These are phyloP conservation scores for Nymphaea thermarum DNA, from an alignment of 164 flowering plant species.

Conservation along the genomic window DNA sequence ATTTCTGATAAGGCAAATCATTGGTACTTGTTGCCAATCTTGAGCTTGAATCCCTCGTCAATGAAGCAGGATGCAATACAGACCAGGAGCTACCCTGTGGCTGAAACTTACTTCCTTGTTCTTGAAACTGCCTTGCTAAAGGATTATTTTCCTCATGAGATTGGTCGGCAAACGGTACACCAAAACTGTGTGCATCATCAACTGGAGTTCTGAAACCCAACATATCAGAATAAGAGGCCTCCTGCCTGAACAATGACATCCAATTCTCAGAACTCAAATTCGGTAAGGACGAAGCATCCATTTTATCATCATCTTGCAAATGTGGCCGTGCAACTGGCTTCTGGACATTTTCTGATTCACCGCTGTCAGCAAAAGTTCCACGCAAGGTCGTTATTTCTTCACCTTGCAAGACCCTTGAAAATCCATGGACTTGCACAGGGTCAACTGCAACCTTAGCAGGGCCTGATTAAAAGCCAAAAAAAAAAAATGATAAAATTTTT, in stretches of 20 bases:
- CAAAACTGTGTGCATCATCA: constrained; percentile 24
- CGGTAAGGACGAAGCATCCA: constrained; percentile 29
- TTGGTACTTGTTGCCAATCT: constrained; percentile 21
- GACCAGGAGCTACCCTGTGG: constrained; percentile 34
- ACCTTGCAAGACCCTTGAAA: constrained; percentile 89
- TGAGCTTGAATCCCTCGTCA: constrained; percentile 32
- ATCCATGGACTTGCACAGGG: constrained; percentile 46
- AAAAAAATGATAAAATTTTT: neutral
- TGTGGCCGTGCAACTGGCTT: constrained; percentile 9
- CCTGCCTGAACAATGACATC: constrained; percentile 40
- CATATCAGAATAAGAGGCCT: constrained; percentile 51
- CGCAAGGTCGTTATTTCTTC: constrained; percentile 79
- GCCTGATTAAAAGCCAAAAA: constrained; percentile 20
- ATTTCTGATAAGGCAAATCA: constrained; percentile 32
- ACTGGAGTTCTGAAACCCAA: constrained; percentile 43
- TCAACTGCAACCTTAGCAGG: constrained; percentile 47
- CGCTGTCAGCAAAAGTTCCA: constrained; percentile 42
- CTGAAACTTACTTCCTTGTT: constrained; percentile 37
- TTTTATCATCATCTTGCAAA: constrained; percentile 40
- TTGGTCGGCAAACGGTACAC: constrained; percentile 23
- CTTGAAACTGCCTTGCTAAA: constrained; percentile 24
- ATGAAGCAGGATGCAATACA: constrained; percentile 37
- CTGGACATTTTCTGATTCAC: constrained; percentile 54
- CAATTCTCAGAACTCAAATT: constrained; percentile 45
- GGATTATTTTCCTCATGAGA: constrained; percentile 15